Base-by-base conservation (phyloP, 495 filamentous ascomycete genomes). In the Penicillium tannophilum region DNA sequence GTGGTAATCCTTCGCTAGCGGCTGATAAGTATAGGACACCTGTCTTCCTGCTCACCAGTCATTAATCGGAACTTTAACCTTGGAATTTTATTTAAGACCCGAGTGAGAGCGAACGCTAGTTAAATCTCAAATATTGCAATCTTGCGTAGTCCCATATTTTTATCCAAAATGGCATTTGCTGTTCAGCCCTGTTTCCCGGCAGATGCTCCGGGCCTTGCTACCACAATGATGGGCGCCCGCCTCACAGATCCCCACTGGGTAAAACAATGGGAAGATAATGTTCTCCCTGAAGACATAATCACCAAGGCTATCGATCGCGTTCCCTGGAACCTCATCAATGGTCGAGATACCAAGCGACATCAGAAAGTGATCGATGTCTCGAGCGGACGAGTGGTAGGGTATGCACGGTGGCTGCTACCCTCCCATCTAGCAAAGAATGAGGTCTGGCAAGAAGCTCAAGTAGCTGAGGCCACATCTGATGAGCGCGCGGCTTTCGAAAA, bases 191-290 rank as follows among this genome's bases (percentile, higher is more conserved):
- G 55, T 53, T 47, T 31, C 50, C 60, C 60, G 2, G 24, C 9
- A n/a, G 55, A 62, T 11, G 42, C 60, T 33, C 55, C 60, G 8
- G 43, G 43, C 24, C 31, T 62, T n/a, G 48, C 49, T 7, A 7
- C 35, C 10, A 39, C 55, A 10, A 62, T 62, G 50, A 55, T 58
- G 17, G 12, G 51, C 26, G 50, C 60, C n/a, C 55, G 60, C 11
- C 60, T 62, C 23, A 62, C 60, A 9, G 60, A 62, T 31, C 55
- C 51, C 1, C 60, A 62, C 36, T 62, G 60, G 60, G 24, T 28
- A 11, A 24, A 16, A 14, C 36, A 58, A 20, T 58, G 49, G 54
- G 55, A 53, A 20, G 44, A 47, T 2, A 12, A 56, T 26, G 53
- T 54, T 5, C 14, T 10, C 30, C 26, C 39, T 0, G 30, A 31